phyloP scores from a whole-genome alignment of 768 basidiomycete species.

The Kwoniella dendrophila region DNA sequence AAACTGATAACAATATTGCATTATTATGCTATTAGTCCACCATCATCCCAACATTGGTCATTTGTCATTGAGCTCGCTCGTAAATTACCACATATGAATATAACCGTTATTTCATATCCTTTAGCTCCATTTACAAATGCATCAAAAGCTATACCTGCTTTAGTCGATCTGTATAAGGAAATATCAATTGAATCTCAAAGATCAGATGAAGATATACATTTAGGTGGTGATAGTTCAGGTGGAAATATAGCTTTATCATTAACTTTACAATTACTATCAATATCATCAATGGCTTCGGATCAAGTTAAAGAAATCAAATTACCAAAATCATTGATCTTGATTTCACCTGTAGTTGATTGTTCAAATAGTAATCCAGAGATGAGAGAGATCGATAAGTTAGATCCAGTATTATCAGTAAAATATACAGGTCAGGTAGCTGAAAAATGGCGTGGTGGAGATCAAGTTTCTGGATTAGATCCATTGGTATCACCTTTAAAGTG shows the following conservation, averaged over 20 bases:
- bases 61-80: slow-evolving; percentile 4
- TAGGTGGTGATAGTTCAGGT: slow-evolving; percentile 6
- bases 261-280: background rate
- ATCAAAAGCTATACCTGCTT: background rate
- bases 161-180: background rate
- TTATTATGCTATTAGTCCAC: background rate
- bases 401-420: background rate
- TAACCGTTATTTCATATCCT: slow-evolving; percentile 4
- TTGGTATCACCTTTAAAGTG: background rate
- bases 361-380: slow-evolving; percentile 6
- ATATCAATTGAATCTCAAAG: background rate
- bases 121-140: background rate
- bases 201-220: background rate
- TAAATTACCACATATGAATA: background rate
- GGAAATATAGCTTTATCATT: slow-evolving; percentile 2
- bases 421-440: slow-evolving; percentile 7
- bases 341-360: slow-evolving; percentile 8
- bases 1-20: too few relatives aligned
- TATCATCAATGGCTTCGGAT: too few relatives aligned
- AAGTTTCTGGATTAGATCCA: slow-evolving; percentile 5
- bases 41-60: slow-evolving; percentile 9
- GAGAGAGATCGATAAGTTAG: background rate
- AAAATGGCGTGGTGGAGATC: slow-evolving; percentile 2
- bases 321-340: background rate
- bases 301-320: background rate